Evolutionary conservation across 2,329 filamentous ascomycete genomes (phyloP).

Genomic region (Trichoderma gracile): DNA sequence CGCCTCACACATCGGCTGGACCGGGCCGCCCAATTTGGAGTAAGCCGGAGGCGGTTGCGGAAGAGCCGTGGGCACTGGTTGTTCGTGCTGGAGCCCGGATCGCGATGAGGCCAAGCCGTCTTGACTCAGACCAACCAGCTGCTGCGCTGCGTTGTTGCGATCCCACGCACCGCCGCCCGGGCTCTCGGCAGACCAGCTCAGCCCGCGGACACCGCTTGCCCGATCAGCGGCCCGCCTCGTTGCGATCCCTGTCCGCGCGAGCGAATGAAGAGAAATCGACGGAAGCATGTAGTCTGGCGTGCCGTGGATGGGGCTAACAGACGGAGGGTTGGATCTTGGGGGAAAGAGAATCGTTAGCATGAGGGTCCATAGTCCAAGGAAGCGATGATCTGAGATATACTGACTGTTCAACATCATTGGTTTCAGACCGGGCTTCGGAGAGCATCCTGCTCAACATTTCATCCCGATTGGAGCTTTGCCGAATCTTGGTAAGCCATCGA

Average conservation of each 20-base stretch:
- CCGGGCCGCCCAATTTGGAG: constrained; percentile 5
- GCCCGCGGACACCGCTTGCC: constrained; percentile 24
- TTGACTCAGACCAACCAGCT: constrained; percentile 32
- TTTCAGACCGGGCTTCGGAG: constrained; percentile 31
- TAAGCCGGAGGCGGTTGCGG: neutral
- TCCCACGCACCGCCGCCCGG: constrained; percentile 34
- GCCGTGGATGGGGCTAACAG: constrained; percentile 25
- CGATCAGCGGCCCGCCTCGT: constrained; percentile 25
- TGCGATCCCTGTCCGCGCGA: constrained; percentile 29
- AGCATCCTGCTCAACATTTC: constrained; percentile 30
- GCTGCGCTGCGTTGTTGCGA: constrained; percentile 33
- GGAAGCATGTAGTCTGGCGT: constrained; percentile 30
- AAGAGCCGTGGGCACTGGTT: constrained; percentile 34
- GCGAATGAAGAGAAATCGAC: constrained; percentile 31
- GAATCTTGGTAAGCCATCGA: constrained; percentile 43
- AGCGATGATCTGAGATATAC: neutral
- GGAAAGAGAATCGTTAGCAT: neutral
- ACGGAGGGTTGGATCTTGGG: constrained; percentile 27
- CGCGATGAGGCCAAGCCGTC: constrained; percentile 31
- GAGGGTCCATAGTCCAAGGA: neutral
- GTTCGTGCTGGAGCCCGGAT: constrained; percentile 42
- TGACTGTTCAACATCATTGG: constrained; percentile 30
- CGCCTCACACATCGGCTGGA: constrained; percentile 38
- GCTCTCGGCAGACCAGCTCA: constrained; percentile 31
- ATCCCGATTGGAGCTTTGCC: constrained; percentile 33